These are phyloP conservation scores for Plasmopara muralis DNA, from an alignment of 352 stramenopile species.

Conservation along the genomic window DNA sequence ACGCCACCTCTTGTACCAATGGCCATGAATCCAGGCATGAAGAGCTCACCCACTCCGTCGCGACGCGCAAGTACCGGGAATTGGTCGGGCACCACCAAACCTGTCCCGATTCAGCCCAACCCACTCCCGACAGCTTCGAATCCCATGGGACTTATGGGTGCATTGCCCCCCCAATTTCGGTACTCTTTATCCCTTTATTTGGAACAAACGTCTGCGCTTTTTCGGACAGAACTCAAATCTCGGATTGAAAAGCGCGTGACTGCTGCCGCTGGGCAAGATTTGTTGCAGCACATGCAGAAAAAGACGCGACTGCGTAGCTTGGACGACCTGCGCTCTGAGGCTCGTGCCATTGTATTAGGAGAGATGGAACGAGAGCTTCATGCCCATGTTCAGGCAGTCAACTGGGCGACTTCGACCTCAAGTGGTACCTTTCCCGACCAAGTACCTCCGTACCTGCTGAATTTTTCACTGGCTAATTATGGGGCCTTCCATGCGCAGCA, in stretches of 20 bases:
- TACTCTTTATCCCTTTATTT: constrained; percentile 63
- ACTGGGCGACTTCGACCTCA: constrained; percentile 37
- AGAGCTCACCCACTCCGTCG: constrained; percentile 15
- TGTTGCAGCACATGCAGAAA: constrained; percentile 81
- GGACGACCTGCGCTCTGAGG: constrained; percentile 58
- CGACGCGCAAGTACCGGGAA: constrained; percentile 7
- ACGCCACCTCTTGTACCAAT: constrained; percentile 18
- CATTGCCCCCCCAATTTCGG: constrained; percentile 50
- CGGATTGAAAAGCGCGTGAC: constrained; percentile 77
- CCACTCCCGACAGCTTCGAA: constrained; percentile 66
- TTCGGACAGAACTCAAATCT: constrained; percentile 60
- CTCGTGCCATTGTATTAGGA: constrained; percentile 47
- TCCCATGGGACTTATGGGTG: constrained; percentile 50
- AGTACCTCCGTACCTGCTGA: constrained; percentile 52
- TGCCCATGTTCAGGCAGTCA: constrained; percentile 63
- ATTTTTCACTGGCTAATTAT: constrained; percentile 49
- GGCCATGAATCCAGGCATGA: constrained; percentile 13
- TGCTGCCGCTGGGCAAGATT: constrained; percentile 55
- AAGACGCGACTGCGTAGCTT: constrained; percentile 69
- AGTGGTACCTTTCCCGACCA: constrained; percentile 20
- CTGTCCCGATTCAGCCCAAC: constrained; percentile 71
- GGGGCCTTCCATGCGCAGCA: constrained; percentile 54
- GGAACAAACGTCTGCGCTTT: constrained; percentile 61
- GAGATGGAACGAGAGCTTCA: constrained; percentile 74
- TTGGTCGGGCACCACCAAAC: constrained; percentile 22